Conservation (phyloP, 805 yeast genomes). For the Phaffomyces thermotolerans region DNA sequence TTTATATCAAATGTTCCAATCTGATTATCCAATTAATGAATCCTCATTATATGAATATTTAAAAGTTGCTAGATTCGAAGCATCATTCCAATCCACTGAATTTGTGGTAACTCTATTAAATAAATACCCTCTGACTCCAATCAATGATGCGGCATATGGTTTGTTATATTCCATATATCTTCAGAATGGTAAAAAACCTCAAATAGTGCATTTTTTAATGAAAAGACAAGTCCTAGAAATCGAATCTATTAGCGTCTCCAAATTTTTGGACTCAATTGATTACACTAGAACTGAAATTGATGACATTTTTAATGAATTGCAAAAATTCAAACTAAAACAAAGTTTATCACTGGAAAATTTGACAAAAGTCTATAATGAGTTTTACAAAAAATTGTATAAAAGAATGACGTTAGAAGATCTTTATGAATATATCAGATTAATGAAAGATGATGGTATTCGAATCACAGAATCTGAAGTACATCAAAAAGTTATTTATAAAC, state of each 20-base stretch:
- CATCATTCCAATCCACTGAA: conserved; percentile 14
- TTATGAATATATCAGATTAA: conserved; percentile 3
- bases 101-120: conserved; percentile 18
- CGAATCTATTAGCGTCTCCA: conserved; percentile 7
- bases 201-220: conserved; percentile 4
- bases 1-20: conserved; percentile 20
- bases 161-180: conserved; percentile 4
- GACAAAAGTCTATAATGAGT: conserved; percentile 5
- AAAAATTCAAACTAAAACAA: background rate
- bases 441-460: conserved; percentile 8
- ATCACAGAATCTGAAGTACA: background rate
- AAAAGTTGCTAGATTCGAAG: conserved; percentile 11
- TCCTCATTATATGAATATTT: conserved; percentile 16
- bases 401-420: conserved; percentile 10
- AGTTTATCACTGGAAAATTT: conserved; percentile 4
- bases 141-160: conserved; percentile 14
- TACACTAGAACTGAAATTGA: conserved; percentile 2
- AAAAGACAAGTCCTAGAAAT: conserved; percentile 6
- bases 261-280: conserved; percentile 6
- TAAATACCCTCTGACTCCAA: conserved; percentile 16
- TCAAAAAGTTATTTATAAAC: conserved; percentile 5
- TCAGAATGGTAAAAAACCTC: conserved; percentile 3
- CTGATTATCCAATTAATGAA: conserved; percentile 19
- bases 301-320: background rate
- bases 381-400: conserved; percentile 6